These are phyloP conservation scores for Cenchrus fungigraminus DNA, from an alignment of 176 grass and related monocot species.

Conservation along the genomic window DNA sequence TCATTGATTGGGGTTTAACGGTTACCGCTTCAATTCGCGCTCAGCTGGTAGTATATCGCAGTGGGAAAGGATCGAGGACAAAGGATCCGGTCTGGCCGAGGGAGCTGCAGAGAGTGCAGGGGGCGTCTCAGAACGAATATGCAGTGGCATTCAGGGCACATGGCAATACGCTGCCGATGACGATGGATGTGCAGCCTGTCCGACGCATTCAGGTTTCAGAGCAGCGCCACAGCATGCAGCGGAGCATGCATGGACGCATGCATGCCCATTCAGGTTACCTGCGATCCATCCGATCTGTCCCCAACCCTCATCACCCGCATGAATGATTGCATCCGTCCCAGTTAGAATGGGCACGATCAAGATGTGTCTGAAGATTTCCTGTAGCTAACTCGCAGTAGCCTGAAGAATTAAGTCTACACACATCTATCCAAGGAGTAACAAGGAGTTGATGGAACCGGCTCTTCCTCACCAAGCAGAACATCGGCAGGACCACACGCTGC, in stretches of 20 bases:
- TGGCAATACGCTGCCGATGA: background rate
- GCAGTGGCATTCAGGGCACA: background rate
- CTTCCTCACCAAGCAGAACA: background rate
- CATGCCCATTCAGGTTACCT: background rate
- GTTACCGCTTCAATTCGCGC: slow-evolving; percentile 44
- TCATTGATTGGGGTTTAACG: slow-evolving; percentile 31
- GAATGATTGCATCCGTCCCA: background rate
- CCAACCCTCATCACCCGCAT: background rate
- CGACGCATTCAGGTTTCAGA: slow-evolving; percentile 12
- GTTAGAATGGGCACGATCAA: slow-evolving; percentile 4
- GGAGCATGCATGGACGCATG: slow-evolving; percentile 3
- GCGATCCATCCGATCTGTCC: background rate
- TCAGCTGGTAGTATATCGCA: background rate
- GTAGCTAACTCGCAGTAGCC: too few relatives aligned
- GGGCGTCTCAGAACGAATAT: background rate
- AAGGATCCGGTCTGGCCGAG: slow-evolving; percentile 3
- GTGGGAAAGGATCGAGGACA: background rate
- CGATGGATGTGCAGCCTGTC: background rate
- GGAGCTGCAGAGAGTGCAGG: background rate
- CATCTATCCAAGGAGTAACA: too few relatives aligned
- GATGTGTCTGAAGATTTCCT: too few relatives aligned
- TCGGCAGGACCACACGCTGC: background rate
- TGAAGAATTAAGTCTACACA: too few relatives aligned
- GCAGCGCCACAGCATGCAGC: background rate
- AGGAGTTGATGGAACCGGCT: background rate